A percentile compares a stretch with the other conserved stretches of the same genome.
Conservation (phyloP, 2,329 filamentous ascomycete species). For the Mollisia scopiformis region DNA sequence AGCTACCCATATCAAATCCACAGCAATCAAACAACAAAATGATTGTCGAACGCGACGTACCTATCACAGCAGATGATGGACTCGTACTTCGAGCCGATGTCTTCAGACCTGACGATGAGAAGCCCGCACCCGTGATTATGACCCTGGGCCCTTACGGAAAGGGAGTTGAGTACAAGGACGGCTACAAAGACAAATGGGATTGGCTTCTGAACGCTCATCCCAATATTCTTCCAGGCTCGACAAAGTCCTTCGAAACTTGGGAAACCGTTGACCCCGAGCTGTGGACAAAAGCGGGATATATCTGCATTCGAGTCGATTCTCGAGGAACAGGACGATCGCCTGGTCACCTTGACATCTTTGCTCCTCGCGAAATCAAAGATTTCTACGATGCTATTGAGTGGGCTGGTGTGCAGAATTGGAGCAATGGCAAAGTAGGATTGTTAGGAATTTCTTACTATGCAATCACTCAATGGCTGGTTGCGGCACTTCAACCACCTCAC, state of each 20-base stretch:
- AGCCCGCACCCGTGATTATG: not conserved
- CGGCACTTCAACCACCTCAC: constrained; percentile 52
- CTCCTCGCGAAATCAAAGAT: constrained; percentile 50
- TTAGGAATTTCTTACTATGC: constrained; percentile 56
- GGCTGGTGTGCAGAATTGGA: constrained; percentile 53
- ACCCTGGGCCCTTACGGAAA: not conserved
- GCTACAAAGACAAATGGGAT: not conserved
- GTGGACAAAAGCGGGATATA: constrained; percentile 45
- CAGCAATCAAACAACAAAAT: not conserved
- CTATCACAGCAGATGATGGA: not conserved
- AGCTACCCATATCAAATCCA: not conserved
- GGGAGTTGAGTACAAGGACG: not conserved
- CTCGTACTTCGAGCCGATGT: not conserved
- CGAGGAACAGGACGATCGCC: constrained; percentile 53
- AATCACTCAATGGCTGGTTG: constrained; percentile 55
- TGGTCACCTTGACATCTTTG: constrained; percentile 55
- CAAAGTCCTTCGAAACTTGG: constrained; percentile 37
- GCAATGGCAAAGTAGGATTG: constrained; percentile 51
- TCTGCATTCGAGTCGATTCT: constrained; percentile 49
- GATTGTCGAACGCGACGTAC: not conserved
- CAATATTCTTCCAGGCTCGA: not conserved
- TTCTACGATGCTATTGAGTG: constrained; percentile 55
- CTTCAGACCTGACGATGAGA: not conserved
- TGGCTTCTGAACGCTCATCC: not conserved
- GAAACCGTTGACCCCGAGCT: constrained; percentile 46